Base-by-base conservation (phyloP, 352 stramenopile genomes). In the Globisporangium nodosum region DNA sequence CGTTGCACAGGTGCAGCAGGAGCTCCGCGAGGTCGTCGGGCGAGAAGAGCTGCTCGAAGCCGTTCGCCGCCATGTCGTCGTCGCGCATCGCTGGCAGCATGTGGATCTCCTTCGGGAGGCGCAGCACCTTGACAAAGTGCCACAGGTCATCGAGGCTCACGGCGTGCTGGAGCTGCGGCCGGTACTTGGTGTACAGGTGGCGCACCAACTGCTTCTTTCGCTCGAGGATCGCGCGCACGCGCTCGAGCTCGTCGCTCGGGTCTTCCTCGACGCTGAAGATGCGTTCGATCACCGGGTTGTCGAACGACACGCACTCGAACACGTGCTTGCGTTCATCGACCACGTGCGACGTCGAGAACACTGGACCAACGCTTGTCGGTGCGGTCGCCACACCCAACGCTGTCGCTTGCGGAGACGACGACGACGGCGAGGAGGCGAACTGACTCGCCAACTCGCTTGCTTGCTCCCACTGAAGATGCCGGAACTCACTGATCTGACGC, bases 1-100 rank as follows among this genome's bases (percentile, higher is more conserved):
- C 81, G 52, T 90, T 90, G 63, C 79, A 88, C 24, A 92, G 70
- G 56, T 86, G 76, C 21, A 90, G 61, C 39, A 92, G 40, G 31
- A 85, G 63, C 48, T 92, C 81, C 0, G 70, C 72, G 5, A 92
- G 57, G 48, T 92, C 79, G 18, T 84, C 75, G 1, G 73, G 59
- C 8, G 77, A 82, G 49, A 90, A 88, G 30, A 82, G 51, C 48
- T 89, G 79, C 37, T 85, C 80, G 40, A 75, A 76, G 13, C 62
- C 62, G 16, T 70, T 75, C 4, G 56, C 61, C 0, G 59, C 50
- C 31, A 68, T 60, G 49, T 88, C 77, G 47, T 89, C 81, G 55
- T 88, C 79, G 27, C 76, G 65, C 20, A 86, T 60, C 16, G 73
- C 61, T 0, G 78, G 73, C 0, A 92, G 72, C 16, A 86, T 74